Evolutionary conservation across 352 stramenopile genomes (phyloP).

Genomic region (Globisporangium lucens): DNA sequence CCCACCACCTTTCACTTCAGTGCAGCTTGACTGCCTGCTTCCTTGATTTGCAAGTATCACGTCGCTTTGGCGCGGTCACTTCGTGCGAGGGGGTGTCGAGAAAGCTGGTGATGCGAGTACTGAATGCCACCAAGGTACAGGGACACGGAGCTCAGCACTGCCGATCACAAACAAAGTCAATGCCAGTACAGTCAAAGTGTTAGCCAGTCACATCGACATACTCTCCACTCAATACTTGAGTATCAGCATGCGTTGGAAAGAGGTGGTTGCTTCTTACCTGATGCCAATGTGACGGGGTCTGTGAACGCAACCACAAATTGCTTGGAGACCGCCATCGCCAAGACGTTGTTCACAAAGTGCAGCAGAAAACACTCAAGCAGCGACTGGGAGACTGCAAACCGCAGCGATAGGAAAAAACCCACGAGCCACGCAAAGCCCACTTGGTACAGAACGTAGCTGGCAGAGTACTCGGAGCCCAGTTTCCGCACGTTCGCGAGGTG

Average conservation of each 20-base stretch:
- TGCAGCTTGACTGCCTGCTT: not conserved
- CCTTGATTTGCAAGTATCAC: not conserved
- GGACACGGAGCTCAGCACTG: not conserved
- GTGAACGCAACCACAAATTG: slow-evolving; percentile 5
- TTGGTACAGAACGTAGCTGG: slow-evolving; percentile 41
- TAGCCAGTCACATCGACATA: not conserved
- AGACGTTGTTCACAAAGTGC: slow-evolving; percentile 60
- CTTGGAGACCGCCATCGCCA: slow-evolving; percentile 32
- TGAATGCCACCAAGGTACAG: not conserved
- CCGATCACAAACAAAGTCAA: too few species aligned
- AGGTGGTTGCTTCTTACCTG: not conserved
- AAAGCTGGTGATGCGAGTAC: not conserved
- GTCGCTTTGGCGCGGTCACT: not conserved
- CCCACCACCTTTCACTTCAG: not conserved
- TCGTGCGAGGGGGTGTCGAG: not conserved
- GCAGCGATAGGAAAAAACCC: slow-evolving; percentile 42
- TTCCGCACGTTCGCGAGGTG: slow-evolving; percentile 41
- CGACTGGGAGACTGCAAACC: slow-evolving; percentile 32
- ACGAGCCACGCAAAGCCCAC: slow-evolving; percentile 40
- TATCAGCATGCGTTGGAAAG: not conserved
- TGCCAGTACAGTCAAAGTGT: not conserved
- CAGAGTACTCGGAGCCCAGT: slow-evolving; percentile 16
- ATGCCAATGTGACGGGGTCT: not conserved
- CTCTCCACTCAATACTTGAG: not conserved
- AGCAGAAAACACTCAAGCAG: slow-evolving; percentile 52